Percentiles rank a stretch among this genome's conserved stretches.
Conservation (phyloP, 768 basidiomycete species). For the Sutorius australiensis region DNA sequence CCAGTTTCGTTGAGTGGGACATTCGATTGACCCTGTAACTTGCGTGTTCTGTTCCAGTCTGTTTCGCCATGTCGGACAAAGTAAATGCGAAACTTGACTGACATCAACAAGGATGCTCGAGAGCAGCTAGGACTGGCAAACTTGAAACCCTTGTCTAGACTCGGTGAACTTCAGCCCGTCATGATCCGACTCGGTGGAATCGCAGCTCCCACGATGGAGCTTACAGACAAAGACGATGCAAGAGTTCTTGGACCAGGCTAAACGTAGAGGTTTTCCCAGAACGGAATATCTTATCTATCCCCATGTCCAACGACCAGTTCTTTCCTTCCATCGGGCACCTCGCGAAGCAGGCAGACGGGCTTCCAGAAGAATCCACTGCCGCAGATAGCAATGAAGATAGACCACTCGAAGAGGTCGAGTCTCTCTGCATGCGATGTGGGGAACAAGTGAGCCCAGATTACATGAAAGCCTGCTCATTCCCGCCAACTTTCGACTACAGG, state of each 20-base stretch:
- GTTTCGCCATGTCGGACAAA: conserved; percentile 76
- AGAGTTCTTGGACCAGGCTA: background rate
- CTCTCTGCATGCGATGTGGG: conserved; percentile 90
- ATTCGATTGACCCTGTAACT: conserved; percentile 71
- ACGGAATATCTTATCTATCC: conserved; percentile 2
- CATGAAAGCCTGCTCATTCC: background rate
- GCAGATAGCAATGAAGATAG: conserved; percentile 34
- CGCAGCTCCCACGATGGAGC: background rate
- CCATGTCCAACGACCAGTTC: conserved; percentile 33
- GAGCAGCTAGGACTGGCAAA: background rate
- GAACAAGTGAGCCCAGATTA: conserved; percentile 67
- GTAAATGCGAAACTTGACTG: conserved; percentile 45
- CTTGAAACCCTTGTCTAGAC: background rate
- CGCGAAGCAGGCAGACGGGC: conserved; percentile 45
- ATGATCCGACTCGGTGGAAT: background rate
- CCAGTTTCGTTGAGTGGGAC: conserved; percentile 61
- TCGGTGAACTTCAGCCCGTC: too few species aligned
- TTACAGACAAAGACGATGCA: too few species aligned
- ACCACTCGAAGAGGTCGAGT: conserved; percentile 80
- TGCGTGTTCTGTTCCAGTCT: conserved; percentile 51
- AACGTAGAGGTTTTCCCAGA: background rate
- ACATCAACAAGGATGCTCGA: conserved; percentile 1
- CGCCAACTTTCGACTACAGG: conserved; percentile 49
- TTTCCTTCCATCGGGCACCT: conserved; percentile 60
- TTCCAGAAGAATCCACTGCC: conserved; percentile 25